phyloP scores from a whole-genome alignment of 106 monocot species.

The Dactylorhiza incarnata region DNA sequence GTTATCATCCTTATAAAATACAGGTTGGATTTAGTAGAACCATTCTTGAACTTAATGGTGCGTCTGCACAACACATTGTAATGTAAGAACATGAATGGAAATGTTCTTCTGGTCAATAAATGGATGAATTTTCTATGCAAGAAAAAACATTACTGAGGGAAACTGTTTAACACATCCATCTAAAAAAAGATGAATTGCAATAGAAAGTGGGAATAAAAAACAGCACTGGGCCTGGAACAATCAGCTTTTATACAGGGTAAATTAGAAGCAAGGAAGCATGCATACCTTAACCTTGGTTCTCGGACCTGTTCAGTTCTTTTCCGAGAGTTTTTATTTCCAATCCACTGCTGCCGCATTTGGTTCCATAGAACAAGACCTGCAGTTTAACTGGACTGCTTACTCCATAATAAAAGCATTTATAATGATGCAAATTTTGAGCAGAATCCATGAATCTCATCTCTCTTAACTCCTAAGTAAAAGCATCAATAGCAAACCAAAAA shows the following conservation, averaged over 20 bases:
- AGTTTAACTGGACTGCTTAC: neutral
- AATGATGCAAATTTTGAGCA: neutral
- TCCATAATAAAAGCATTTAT: neutral
- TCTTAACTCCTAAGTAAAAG: neutral
- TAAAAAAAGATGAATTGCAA: neutral
- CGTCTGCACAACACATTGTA: neutral
- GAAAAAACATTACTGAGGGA: too few species aligned
- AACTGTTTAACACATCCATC: too few species aligned
- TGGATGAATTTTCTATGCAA: too few species aligned
- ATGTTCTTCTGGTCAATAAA: too few species aligned
- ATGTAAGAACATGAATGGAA: neutral
- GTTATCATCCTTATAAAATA: neutral
- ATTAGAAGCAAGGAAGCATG: neutral
- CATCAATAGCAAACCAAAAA: neutral
- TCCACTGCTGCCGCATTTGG: constrained; percentile 53
- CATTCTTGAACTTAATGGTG: neutral
- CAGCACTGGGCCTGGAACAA: neutral
- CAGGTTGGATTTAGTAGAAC: neutral
- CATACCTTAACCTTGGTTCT: constrained; percentile 48
- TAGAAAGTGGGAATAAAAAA: neutral
- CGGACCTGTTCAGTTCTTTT: constrained; percentile 14
- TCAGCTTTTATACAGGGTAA: neutral
- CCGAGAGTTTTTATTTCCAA: constrained; percentile 28
- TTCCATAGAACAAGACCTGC: constrained; percentile 55
- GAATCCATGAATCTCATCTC: neutral